Evolutionary conservation across 192 early-diverging fungal species (phyloP).

Genomic region (Piromyces finnis): DNA sequence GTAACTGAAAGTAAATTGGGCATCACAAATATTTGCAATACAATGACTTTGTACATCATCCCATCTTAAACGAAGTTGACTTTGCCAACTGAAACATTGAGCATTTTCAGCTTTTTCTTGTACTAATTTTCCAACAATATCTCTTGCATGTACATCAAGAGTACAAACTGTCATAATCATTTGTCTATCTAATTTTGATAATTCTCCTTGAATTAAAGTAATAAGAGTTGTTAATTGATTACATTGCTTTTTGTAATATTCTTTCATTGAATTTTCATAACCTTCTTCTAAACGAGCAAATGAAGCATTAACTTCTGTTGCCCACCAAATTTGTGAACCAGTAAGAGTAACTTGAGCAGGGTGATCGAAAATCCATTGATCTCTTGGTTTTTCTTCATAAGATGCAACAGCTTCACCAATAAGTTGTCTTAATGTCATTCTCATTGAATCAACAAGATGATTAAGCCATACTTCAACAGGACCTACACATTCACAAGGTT

Average conservation of each 20-base stretch:
- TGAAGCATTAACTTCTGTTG: conserved; percentile 45
- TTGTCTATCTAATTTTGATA: conserved; percentile 26
- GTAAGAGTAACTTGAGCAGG: conserved; percentile 44
- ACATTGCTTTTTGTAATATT: conserved; percentile 54
- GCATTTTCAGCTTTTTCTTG: conserved; percentile 43
- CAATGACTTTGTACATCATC: conserved; percentile 40
- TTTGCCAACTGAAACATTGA: conserved; percentile 47
- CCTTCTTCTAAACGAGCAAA: conserved; percentile 43
- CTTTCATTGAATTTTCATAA: conserved; percentile 47
- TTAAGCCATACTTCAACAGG: conserved; percentile 48
- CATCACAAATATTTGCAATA: conserved; percentile 50
- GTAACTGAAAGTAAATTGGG: conserved; percentile 38
- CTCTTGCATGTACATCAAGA: conserved; percentile 46
- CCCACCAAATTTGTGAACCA: conserved; percentile 51
- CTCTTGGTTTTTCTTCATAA: conserved; percentile 50
- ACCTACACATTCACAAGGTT: conserved; percentile 38
- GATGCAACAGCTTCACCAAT: conserved; percentile 33
- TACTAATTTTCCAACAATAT: conserved; percentile 45
- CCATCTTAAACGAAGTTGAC: conserved; percentile 38
- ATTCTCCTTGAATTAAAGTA: conserved; percentile 38
- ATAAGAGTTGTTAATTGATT: conserved; percentile 45
- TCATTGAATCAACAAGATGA: conserved; percentile 32
- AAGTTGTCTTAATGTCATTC: conserved; percentile 24
- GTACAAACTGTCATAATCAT: conserved; percentile 56
- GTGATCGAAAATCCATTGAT: conserved; percentile 52